These are phyloP conservation scores for Nematocida displodere DNA, from an alignment of 371 early-diverging fungal species.

Conservation along the genomic window DNA sequence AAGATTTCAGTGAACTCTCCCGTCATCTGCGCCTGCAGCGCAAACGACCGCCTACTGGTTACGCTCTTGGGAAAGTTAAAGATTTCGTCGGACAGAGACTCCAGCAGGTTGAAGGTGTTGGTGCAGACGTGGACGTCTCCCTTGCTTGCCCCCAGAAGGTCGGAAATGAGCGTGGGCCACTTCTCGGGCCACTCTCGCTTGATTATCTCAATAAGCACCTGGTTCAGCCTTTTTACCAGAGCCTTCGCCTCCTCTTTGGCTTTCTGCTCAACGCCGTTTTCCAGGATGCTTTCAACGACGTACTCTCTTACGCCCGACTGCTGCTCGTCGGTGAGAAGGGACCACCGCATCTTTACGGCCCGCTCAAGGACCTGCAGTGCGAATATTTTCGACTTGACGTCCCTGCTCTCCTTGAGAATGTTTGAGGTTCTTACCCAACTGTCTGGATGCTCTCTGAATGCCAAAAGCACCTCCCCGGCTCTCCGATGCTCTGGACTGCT, in stretches of 20 bases:
- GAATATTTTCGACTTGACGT: constrained; percentile 79
- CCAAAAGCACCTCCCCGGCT: constrained; percentile 68
- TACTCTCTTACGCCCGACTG: constrained; percentile 71
- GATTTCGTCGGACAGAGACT: constrained; percentile 81
- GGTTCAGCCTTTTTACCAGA: constrained; percentile 61
- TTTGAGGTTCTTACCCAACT: constrained; percentile 87
- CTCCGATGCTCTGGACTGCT: constrained; percentile 39
- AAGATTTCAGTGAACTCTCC: constrained; percentile 88
- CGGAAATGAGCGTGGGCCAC: constrained; percentile 96
- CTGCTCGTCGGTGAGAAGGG: constrained; percentile 77
- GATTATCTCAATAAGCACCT: constrained; percentile 71
- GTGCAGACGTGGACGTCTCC: constrained; percentile 82
- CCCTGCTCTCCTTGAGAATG: constrained; percentile 77
- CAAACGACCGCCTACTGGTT: constrained; percentile 83
- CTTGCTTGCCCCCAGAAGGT: constrained; percentile 81
- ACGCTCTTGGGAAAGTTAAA: constrained; percentile 91
- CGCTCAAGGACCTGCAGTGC: constrained; percentile 89
- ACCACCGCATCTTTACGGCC: constrained; percentile 91
- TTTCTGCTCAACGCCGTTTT: constrained; percentile 39
- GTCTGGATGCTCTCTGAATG: constrained; percentile 89
- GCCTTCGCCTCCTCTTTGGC: constrained; percentile 34
- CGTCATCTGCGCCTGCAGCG: constrained; percentile 82
- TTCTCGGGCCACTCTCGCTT: constrained; percentile 99
- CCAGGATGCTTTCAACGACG: constrained; percentile 55
- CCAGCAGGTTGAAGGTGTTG: constrained; percentile 95